Evolutionary conservation across 805 yeast species (phyloP).

Genomic region (Candida gorgasii): DNA sequence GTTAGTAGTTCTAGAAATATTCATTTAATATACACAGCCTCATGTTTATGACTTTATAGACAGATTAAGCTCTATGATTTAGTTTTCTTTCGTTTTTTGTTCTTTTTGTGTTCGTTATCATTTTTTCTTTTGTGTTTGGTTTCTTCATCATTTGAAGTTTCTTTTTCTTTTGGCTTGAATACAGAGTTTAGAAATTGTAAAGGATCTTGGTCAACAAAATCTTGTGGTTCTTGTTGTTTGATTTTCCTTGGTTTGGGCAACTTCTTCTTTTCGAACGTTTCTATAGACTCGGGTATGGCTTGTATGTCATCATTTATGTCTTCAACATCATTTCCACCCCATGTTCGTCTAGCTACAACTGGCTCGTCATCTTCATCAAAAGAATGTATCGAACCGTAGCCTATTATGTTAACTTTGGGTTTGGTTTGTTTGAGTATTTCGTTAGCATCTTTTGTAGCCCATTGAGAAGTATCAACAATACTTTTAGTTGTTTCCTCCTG

Average conservation of each 20-base stretch:
- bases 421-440: constrained; percentile 21
- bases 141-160: not conserved
- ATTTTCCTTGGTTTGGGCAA: constrained; percentile 7
- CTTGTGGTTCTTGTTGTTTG: constrained; percentile 8
- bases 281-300: not conserved
- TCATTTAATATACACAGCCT: not conserved
- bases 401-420: constrained; percentile 32
- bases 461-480: constrained; percentile 52
- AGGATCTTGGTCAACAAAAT: constrained; percentile 5
- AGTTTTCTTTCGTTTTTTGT: constrained; percentile 14
- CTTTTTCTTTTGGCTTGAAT: not conserved
- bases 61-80: too few relatives aligned
- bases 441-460: constrained; percentile 44
- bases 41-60: too few relatives aligned
- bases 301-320: constrained; percentile 5
- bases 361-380: constrained; percentile 24
- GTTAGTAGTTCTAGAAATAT: too few relatives aligned
- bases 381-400: constrained; percentile 41
- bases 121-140: not conserved
- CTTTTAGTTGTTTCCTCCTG: constrained; percentile 37
- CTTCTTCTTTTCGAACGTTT: constrained; percentile 5
- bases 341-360: constrained; percentile 9
- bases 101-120: constrained; percentile 7
- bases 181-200: constrained; percentile 6
- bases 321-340: constrained; percentile 10